phyloP scores from a whole-genome alignment of 805 yeast species.

The Candida chilensis region DNA sequence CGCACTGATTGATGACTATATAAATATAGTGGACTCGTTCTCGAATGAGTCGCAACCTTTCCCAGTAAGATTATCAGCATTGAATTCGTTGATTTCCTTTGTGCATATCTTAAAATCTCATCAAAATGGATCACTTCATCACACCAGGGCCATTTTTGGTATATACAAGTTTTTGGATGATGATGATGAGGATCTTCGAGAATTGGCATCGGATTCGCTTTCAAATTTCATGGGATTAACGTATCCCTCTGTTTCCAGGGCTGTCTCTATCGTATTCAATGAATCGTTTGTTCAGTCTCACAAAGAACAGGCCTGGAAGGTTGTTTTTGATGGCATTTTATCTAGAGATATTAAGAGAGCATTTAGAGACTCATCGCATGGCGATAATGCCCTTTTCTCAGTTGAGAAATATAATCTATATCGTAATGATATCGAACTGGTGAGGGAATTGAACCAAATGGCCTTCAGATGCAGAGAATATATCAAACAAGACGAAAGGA shows the following conservation, averaged over 20 bases:
- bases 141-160: slow-evolving; percentile 10
- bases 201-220: slow-evolving; percentile 31
- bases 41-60: slow-evolving; percentile 34
- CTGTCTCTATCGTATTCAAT: slow-evolving; percentile 14
- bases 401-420: slow-evolving; percentile 63
- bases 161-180: slow-evolving; percentile 40
- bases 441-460: slow-evolving; percentile 1
- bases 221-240: slow-evolving; percentile 14
- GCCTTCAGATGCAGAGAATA: background rate
- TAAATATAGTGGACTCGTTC: slow-evolving; percentile 12
- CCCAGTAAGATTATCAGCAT: slow-evolving; percentile 34
- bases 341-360: slow-evolving; percentile 7
- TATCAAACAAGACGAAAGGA: background rate
- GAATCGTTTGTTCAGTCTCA: slow-evolving; percentile 1
- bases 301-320: background rate
- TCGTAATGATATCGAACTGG: slow-evolving; percentile 31
- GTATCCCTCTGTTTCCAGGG: slow-evolving; percentile 16
- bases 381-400: slow-evolving; percentile 42
- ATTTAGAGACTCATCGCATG: slow-evolving; percentile 7
- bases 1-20: slow-evolving; percentile 12
- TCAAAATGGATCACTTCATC: slow-evolving; percentile 4
- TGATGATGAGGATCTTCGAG: slow-evolving; percentile 58
- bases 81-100: slow-evolving; percentile 22
- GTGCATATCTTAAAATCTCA: slow-evolving; percentile 2
- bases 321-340: slow-evolving; percentile 3